These are phyloP conservation scores for Rugonectria rugulosa DNA, from an alignment of 2,329 filamentous ascomycete genomes.

Conservation along the genomic window DNA sequence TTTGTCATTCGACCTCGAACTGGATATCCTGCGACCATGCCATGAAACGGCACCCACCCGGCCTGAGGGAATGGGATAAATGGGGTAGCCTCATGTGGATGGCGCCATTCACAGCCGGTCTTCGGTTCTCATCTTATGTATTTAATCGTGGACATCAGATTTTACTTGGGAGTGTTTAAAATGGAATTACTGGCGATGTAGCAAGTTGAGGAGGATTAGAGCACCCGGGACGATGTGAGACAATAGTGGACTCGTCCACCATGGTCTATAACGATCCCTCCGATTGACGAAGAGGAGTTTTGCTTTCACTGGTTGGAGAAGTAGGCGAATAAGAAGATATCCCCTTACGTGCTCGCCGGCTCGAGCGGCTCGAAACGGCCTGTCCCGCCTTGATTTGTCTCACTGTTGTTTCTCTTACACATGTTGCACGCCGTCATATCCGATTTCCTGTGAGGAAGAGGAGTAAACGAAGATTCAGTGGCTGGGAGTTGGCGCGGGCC, in stretches of 20 bases:
- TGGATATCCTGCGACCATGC: constrained; percentile 12
- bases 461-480: not conserved
- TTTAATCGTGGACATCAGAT: constrained; percentile 38
- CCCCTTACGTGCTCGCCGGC: not conserved
- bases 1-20: constrained; percentile 10
- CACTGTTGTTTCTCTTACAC: not conserved
- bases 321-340: constrained; percentile 35
- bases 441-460: not conserved
- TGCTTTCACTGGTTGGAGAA: constrained; percentile 26
- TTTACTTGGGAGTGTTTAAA: constrained; percentile 16
- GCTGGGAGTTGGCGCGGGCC: not conserved
- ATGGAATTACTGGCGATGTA: constrained; percentile 5
- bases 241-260: not conserved
- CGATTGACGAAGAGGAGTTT: constrained; percentile 23
- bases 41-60: constrained; percentile 5
- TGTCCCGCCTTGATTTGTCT: not conserved
- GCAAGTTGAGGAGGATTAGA: constrained; percentile 15
- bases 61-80: constrained; percentile 13
- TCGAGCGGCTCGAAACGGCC: not conserved
- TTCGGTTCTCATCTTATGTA: constrained; percentile 32
- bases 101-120: constrained; percentile 17
- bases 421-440: not conserved
- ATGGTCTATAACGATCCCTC: constrained; percentile 17
- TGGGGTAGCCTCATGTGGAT: constrained; percentile 16
- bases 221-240: constrained; percentile 4